phyloP scores from a whole-genome alignment of 768 basidiomycete genomes.

The Lactarius akahatsu region DNA sequence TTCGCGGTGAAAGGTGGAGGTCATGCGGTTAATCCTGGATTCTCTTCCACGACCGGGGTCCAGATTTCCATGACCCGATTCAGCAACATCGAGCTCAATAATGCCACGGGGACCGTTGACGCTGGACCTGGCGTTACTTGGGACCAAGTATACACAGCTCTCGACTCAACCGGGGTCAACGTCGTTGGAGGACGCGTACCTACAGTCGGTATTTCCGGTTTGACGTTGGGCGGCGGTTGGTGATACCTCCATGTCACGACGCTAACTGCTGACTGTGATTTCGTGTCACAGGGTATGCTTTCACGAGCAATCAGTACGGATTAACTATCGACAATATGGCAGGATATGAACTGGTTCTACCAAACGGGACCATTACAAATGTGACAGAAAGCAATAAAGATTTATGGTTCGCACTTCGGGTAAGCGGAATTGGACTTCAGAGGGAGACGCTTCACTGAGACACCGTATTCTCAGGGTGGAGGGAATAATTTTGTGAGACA shows the following conservation, averaged over 20 bases:
- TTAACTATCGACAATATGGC: constrained; percentile 34
- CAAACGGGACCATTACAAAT: constrained; percentile 32
- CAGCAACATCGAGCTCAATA: constrained; percentile 9
- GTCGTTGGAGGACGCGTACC: constrained; percentile 31
- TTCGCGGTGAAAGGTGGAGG: constrained; percentile 24
- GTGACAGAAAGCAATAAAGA: not conserved
- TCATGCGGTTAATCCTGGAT: constrained; percentile 29
- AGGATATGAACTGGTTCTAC: constrained; percentile 34
- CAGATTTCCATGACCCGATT: constrained; percentile 33
- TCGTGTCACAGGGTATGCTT: too few relatives aligned
- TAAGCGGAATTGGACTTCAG: not conserved
- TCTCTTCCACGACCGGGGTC: constrained; percentile 33
- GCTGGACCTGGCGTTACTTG: constrained; percentile 33
- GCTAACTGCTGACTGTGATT: too few relatives aligned
- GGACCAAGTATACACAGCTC: constrained; percentile 31
- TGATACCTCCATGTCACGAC: not conserved
- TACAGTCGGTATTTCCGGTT: constrained; percentile 31
- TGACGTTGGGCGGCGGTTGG: constrained; percentile 5
- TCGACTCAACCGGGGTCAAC: constrained; percentile 26
- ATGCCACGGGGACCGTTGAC: constrained; percentile 14
- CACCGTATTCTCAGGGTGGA: constrained; percentile 10
- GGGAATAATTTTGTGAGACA: constrained; percentile 22
- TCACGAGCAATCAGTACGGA: too few relatives aligned
- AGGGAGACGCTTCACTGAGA: not conserved
- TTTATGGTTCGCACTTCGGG: constrained; percentile 11